Evolutionary conservation across 345 rosid genomes (phyloP).

Genomic region (Rhodamnia rubescens): DNA sequence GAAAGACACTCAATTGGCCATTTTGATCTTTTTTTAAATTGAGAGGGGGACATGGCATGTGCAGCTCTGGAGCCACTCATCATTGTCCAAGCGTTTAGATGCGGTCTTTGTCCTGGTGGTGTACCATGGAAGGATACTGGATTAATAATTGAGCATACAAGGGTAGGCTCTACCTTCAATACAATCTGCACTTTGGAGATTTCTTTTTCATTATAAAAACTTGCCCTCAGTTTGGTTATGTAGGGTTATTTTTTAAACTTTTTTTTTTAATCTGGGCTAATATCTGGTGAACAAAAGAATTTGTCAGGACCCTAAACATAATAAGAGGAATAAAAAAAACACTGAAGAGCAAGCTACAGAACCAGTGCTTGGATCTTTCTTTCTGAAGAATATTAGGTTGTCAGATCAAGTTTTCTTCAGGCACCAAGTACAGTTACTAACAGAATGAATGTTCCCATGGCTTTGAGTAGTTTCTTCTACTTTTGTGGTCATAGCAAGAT

Average conservation of each 20-base stretch:
- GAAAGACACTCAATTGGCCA: not conserved
- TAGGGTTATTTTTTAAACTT: not conserved
- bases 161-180: not conserved
- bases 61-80: constrained; percentile 8
- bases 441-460: not conserved
- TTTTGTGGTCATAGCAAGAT: not conserved
- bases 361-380: not conserved
- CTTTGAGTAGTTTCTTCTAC: not conserved
- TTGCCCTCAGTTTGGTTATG: not conserved
- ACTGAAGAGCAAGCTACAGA: not conserved
- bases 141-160: not conserved
- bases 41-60: constrained; percentile 5
- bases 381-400: not conserved
- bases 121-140: not conserved
- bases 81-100: not conserved
- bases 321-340: not conserved
- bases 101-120: constrained; percentile 1
- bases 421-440: not conserved
- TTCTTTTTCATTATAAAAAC: not conserved
- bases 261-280: not conserved
- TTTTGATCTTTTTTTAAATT: not conserved
- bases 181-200: not conserved
- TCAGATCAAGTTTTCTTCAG: not conserved
- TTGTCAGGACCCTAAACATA: not conserved
- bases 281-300: not conserved